A percentile compares a stretch with the other conserved stretches of the same genome.
Conservation (phyloP, 1,284 basidiomycete genomes). For the Boletus semigastroideus region DNA sequence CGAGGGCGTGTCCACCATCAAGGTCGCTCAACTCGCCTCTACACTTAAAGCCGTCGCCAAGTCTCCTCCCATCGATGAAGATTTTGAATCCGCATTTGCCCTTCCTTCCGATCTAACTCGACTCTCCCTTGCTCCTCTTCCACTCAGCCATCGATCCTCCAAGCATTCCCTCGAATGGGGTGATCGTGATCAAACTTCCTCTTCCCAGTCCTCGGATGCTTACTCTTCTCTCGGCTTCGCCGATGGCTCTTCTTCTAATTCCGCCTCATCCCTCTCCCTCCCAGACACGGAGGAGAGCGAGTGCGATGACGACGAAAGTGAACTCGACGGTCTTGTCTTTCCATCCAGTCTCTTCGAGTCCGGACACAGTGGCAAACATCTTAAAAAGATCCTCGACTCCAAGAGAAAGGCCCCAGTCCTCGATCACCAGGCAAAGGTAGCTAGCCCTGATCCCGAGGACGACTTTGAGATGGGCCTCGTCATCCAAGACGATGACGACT, state of each 20-base stretch:
- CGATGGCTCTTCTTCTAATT: slow-evolving; percentile 68
- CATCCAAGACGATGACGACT: slow-evolving; percentile 75
- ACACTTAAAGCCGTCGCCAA: slow-evolving; percentile 34
- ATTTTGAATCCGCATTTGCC: slow-evolving; percentile 74
- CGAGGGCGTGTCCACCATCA: slow-evolving; percentile 78
- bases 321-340: slow-evolving; percentile 77
- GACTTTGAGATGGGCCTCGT: slow-evolving; percentile 81
- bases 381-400: slow-evolving; percentile 70
- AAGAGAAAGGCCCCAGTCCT: slow-evolving; percentile 62
- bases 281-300: slow-evolving; percentile 71
- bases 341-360: slow-evolving; percentile 73
- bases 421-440: slow-evolving; percentile 50
- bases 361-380: slow-evolving; percentile 60
- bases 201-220: slow-evolving; percentile 80
- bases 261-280: slow-evolving; percentile 61
- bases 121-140: slow-evolving; percentile 72
- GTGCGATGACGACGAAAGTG: slow-evolving; percentile 64
- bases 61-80: slow-evolving; percentile 55
- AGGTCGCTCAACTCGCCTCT: slow-evolving; percentile 54
- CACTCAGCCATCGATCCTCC: slow-evolving; percentile 69
- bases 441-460: slow-evolving; percentile 67
- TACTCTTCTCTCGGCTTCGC: slow-evolving; percentile 75
- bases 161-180: slow-evolving; percentile 82
- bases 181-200: slow-evolving; percentile 75
- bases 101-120: slow-evolving; percentile 75